Conservation (phyloP, 805 yeast genomes). For the Hanseniaspora jakobsenii region DNA sequence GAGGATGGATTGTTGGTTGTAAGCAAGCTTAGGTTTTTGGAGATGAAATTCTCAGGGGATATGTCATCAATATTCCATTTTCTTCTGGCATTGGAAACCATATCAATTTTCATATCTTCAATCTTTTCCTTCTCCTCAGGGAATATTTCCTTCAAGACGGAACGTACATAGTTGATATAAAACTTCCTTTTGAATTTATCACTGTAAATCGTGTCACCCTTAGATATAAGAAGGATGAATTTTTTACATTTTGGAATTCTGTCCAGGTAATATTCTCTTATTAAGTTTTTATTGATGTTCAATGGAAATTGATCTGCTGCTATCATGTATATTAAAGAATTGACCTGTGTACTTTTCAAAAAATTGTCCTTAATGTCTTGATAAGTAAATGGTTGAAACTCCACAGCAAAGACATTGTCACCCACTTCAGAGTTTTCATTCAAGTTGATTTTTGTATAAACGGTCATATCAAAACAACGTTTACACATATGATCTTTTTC, state of each 20-base stretch:
- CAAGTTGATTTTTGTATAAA: too few relatives aligned
- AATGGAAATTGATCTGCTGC: slow-evolving; percentile 3
- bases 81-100: not conserved
- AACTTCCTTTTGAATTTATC: not conserved
- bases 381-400: too few relatives aligned
- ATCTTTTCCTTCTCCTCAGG: not conserved
- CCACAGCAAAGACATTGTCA: too few relatives aligned
- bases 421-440: too few relatives aligned
- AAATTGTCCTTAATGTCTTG: too few relatives aligned
- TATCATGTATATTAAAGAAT: not conserved
- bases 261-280: not conserved
- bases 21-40: not conserved
- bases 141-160: not conserved
- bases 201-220: not conserved
- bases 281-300: not conserved
- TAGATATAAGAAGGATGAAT: not conserved
- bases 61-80: not conserved
- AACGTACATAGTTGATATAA: not conserved
- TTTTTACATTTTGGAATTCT: not conserved
- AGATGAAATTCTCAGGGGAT: not conserved
- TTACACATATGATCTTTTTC: too few relatives aligned
- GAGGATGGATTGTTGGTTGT: too few relatives aligned
- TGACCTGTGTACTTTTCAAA: not conserved
- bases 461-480: too few relatives aligned
- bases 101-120: not conserved